Base-by-base conservation (phyloP, 331 rosid genomes). In the Spiraea crenata region DNA sequence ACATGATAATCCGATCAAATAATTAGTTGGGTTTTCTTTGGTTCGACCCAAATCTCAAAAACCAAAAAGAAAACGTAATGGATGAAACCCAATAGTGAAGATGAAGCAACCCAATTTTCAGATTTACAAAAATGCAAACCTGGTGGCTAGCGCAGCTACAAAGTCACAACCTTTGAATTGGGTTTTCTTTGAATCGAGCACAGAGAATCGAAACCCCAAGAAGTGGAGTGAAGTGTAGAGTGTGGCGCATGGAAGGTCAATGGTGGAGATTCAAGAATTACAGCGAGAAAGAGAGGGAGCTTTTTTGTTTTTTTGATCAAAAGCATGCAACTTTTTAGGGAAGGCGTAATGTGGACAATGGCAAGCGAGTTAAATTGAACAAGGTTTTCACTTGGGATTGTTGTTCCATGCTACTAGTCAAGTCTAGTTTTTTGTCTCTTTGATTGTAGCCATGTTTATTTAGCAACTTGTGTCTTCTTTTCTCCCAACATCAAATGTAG, bases 271-370 rank as follows among this genome's bases (percentile, higher is more conserved):
- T 4, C 31, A 73, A 57, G 2, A 40, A 41, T 31, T 39, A 1
- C 66, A 42, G 52, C 7, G 35, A 42, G 6, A n/a, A 25, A n/a
- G 74, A 9, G 46, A 48, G 67, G 66, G 63, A 35, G 20, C 31
- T 25, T 25, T 25, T 25, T 25, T 25, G 1, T 25, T 25, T 25
- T 25, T 25, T 25, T 25, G 1, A 25, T 25, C 31, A 25, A 2
- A 25, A 2, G 31, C 31, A 25, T 25, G 31, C 31, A 25, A 25
- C 31, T 25, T 25, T 25, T 25, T 25, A 17, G 25, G 15, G 16
- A 80, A 71, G 77, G 82, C 46, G 65, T n/a, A 82, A 76, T 68
- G 65, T 41, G 46, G 37, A 46, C 79, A 73, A 42, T 65, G 82
- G 74, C 78, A 63, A 39, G 46, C 31, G 31, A 25, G 31, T 2